These are phyloP conservation scores for Xylaria flabelliformis DNA, from an alignment of 495 filamentous ascomycete species.

Conservation along the genomic window DNA sequence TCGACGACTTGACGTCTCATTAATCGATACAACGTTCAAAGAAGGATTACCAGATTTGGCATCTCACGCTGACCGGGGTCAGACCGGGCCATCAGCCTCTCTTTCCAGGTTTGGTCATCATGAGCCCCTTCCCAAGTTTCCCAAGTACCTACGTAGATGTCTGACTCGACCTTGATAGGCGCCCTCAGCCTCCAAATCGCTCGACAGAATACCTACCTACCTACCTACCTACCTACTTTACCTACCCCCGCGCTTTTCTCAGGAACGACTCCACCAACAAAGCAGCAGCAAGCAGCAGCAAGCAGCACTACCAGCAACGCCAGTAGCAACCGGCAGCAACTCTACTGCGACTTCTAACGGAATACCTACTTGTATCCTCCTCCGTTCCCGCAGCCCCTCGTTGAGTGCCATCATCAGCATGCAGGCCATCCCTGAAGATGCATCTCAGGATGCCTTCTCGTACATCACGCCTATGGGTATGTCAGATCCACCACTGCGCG, in stretches of 20 bases:
- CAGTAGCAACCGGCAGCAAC: not conserved
- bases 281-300: not conserved
- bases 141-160: not conserved
- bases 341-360: not conserved
- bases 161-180: constrained; percentile 6
- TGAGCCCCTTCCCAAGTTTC: not conserved
- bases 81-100: constrained; percentile 16
- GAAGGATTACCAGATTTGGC: constrained; percentile 9
- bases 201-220: not conserved
- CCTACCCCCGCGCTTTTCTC: constrained; percentile 7
- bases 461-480: constrained; percentile 60
- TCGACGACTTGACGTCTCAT: not conserved
- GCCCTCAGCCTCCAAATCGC: constrained; percentile 12
- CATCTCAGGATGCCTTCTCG: constrained; percentile 39
- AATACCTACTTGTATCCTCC: not conserved
- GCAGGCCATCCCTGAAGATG: constrained; percentile 53
- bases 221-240: not conserved
- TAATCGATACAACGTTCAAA: not conserved
- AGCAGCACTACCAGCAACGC: not conserved
- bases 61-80: constrained; percentile 13
- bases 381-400: constrained; percentile 11
- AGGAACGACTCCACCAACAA: not conserved
- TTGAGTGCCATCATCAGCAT: constrained; percentile 42
- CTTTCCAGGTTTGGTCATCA: constrained; percentile 16
- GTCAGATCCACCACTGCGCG: constrained; percentile 32